Conservation (phyloP, 495 filamentous ascomycete species). For the Cercophora sp. region DNA sequence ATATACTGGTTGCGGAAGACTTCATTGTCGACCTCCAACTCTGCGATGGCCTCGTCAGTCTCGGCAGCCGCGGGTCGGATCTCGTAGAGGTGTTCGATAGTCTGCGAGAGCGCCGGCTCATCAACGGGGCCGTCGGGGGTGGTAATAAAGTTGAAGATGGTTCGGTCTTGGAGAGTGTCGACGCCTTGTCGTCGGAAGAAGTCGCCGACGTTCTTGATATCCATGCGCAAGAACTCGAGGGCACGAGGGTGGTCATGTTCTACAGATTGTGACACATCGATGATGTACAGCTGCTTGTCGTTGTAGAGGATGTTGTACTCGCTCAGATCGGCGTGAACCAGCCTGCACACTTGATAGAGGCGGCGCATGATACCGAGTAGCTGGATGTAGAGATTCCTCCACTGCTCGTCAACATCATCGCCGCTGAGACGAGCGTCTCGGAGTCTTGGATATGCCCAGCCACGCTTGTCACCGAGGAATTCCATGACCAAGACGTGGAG, state of each 20-base stretch:
- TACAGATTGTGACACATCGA: constrained; percentile 95
- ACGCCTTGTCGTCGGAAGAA: constrained; percentile 87
- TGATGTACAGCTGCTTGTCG: constrained; percentile 77
- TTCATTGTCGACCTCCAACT: constrained; percentile 71
- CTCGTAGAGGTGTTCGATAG: constrained; percentile 46
- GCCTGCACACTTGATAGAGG: constrained; percentile 81
- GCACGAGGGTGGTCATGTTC: constrained; percentile 93
- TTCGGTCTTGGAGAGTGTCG: constrained; percentile 66
- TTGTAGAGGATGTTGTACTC: constrained; percentile 97
- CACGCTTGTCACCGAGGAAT: constrained; percentile 83
- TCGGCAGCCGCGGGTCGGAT: constrained; percentile 27
- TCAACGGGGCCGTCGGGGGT: constrained; percentile 47
- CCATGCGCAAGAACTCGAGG: constrained; percentile 91
- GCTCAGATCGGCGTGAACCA: constrained; percentile 94
- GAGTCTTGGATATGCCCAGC: constrained; percentile 78
- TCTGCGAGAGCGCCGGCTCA: constrained; percentile 41
- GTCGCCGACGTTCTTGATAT: constrained; percentile 91
- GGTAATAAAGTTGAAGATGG: constrained; percentile 76
- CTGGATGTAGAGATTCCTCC: constrained; percentile 74
- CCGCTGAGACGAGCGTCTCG: constrained; percentile 44
- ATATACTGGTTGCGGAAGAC: constrained; percentile 96
- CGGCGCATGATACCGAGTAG: constrained; percentile 83
- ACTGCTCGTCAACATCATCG: constrained; percentile 65
- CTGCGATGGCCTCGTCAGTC: constrained; percentile 42
- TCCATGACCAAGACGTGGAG: constrained; percentile 90